phyloP scores from a whole-genome alignment of 2,329 filamentous ascomycete species.

The Fusarium praegraminearum region DNA sequence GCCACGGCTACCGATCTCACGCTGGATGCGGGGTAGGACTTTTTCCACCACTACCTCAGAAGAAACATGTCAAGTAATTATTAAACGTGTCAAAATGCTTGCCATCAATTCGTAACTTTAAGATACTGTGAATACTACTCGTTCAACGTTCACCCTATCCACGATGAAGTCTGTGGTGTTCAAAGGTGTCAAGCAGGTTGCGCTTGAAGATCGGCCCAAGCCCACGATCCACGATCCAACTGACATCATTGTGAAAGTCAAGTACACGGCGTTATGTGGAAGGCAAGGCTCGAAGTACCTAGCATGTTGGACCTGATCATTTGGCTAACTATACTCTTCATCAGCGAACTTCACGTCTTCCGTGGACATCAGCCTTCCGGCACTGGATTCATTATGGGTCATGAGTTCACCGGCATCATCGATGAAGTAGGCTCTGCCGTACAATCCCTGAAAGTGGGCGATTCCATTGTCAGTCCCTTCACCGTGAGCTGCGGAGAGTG shows the following conservation, averaged over 20 bases:
- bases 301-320: too few relatives aligned
- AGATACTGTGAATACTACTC: too few relatives aligned
- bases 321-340: too few relatives aligned
- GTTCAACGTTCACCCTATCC: too few relatives aligned
- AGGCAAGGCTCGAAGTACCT: conserved; percentile 3
- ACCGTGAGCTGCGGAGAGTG: conserved; percentile 37
- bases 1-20: too few relatives aligned
- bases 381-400: conserved; percentile 74
- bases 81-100: too few relatives aligned
- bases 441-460: not conserved
- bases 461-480: conserved; percentile 31
- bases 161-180: conserved; percentile 19
- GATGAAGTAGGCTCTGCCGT: conserved; percentile 71
- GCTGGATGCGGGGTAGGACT: too few relatives aligned
- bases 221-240: conserved; percentile 7
- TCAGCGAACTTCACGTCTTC: conserved; percentile 79
- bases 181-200: conserved; percentile 17
- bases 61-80: too few relatives aligned
- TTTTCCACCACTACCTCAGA: too few relatives aligned
- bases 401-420: conserved; percentile 85
- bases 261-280: conserved; percentile 30
- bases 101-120: too few relatives aligned
- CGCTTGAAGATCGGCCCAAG: conserved; percentile 16
- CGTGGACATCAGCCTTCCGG: conserved; percentile 80
- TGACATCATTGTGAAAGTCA: conserved; percentile 29